These are phyloP conservation scores for Singerocomus inundabilis DNA, from an alignment of 1,284 basidiomycete genomes.

Conservation along the genomic window DNA sequence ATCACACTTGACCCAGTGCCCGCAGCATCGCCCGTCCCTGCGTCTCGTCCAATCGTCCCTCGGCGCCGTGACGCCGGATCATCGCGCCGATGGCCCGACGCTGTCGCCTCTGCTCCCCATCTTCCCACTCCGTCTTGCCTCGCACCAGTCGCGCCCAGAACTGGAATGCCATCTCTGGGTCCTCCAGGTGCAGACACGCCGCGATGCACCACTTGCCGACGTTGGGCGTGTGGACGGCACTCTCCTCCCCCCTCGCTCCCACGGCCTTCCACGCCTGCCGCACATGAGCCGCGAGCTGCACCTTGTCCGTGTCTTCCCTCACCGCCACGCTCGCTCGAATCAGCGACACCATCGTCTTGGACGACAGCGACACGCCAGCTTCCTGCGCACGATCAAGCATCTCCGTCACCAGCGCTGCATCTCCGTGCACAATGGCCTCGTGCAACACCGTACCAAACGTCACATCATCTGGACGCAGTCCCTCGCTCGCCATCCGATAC, in stretches of 20 bases:
- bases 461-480: slow-evolving; percentile 50
- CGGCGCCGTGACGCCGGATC: slow-evolving; percentile 33
- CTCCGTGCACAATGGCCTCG: slow-evolving; percentile 45
- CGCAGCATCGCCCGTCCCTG: slow-evolving; percentile 37
- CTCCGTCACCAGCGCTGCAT: slow-evolving; percentile 43
- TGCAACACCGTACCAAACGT: slow-evolving; percentile 62
- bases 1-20: slow-evolving; percentile 48
- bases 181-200: slow-evolving; percentile 47
- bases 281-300: slow-evolving; percentile 36
- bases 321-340: slow-evolving; percentile 43
- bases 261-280: slow-evolving; percentile 45
- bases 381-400: slow-evolving; percentile 42
- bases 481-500: slow-evolving; percentile 44
- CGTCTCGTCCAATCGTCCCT: slow-evolving; percentile 31
- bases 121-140: slow-evolving; percentile 48
- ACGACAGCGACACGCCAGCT: slow-evolving; percentile 38
- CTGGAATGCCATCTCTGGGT: slow-evolving; percentile 51
- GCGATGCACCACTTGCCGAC: slow-evolving; percentile 52
- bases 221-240: slow-evolving; percentile 40
- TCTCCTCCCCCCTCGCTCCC: slow-evolving; percentile 35
- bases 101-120: slow-evolving; percentile 42
- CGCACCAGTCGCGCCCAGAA: slow-evolving; percentile 57
- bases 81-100: slow-evolving; percentile 41
- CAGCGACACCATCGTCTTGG: slow-evolving; percentile 49
- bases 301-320: slow-evolving; percentile 26